Conservation (phyloP, 179 eudicot species). For the Silene coronaria region DNA sequence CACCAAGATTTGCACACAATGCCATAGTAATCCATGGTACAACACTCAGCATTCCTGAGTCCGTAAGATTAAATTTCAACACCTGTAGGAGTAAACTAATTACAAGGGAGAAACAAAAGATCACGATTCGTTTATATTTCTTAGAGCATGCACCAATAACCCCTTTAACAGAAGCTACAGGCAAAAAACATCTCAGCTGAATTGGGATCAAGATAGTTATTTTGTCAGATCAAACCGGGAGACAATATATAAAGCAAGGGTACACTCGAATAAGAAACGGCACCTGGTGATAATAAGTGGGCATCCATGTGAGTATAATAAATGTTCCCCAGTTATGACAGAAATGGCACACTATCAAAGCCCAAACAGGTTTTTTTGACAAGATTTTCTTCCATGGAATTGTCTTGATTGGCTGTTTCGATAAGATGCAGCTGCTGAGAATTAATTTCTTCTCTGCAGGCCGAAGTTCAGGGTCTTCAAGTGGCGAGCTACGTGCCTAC, state of each 20-base stretch:
- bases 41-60: conserved; percentile 78
- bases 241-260: background rate
- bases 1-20: conserved; percentile 88
- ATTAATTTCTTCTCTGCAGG: conserved; percentile 76
- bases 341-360: conserved; percentile 82
- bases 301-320: conserved; percentile 97
- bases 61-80: conserved; percentile 84
- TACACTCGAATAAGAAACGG: background rate
- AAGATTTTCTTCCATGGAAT: conserved; percentile 82
- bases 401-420: conserved; percentile 59
- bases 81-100: conserved; percentile 42
- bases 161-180: background rate
- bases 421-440: conserved; percentile 42
- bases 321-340: conserved; percentile 99
- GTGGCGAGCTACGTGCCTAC: conserved; percentile 90
- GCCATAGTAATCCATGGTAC: conserved; percentile 99
- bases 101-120: background rate
- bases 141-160: background rate
- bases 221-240: background rate
- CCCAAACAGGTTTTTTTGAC: conserved; percentile 94
- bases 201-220: no score
- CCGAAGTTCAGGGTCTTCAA: conserved; percentile 67
- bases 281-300: conserved; percentile 95
- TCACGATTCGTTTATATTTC: background rate
- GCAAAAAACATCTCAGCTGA: background rate